Percentiles rank a stretch among this genome's conserved stretches.
These are phyloP conservation scores for Tricholoma bakamatsutake DNA, from an alignment of 768 basidiomycete genomes.

Conservation along the genomic window DNA sequence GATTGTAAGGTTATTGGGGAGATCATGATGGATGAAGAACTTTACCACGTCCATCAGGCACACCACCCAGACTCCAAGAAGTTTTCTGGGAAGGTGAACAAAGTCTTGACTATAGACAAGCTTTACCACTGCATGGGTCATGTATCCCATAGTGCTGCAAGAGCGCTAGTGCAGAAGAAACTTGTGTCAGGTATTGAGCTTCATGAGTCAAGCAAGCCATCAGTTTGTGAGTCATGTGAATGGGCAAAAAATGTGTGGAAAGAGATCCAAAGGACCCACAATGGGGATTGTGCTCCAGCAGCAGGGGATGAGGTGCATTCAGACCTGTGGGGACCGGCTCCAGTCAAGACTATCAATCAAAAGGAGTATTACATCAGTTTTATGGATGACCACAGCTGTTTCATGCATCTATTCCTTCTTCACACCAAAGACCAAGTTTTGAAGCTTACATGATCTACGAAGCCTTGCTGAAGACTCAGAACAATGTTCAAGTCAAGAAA, in stretches of 20 bases:
- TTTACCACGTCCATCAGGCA: background rate
- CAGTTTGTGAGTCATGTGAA: background rate
- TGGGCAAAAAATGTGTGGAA: background rate
- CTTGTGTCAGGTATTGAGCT: background rate
- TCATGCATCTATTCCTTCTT: no score
- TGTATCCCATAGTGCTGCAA: background rate
- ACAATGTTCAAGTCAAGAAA: background rate
- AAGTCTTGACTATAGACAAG: background rate
- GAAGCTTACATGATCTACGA: no score
- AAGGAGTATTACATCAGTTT: constrained; percentile 23
- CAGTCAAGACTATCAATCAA: constrained; percentile 8
- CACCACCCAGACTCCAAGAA: background rate
- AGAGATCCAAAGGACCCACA: background rate
- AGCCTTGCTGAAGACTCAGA: background rate
- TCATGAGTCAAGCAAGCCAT: background rate
- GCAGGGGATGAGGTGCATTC: constrained; percentile 18
- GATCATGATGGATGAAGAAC: background rate
- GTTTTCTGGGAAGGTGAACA: background rate
- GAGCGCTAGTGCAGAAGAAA: background rate
- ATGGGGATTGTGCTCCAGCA: background rate
- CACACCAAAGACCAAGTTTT: no score
- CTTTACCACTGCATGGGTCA: background rate
- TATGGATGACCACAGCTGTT: constrained; percentile 19
- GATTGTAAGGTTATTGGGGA: background rate
- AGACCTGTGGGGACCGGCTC: constrained; percentile 32